Evolutionary conservation across 768 basidiomycete species (phyloP), one percentile per base, ranked within the genome.

Genomic region (Suillus lakei): DNA sequence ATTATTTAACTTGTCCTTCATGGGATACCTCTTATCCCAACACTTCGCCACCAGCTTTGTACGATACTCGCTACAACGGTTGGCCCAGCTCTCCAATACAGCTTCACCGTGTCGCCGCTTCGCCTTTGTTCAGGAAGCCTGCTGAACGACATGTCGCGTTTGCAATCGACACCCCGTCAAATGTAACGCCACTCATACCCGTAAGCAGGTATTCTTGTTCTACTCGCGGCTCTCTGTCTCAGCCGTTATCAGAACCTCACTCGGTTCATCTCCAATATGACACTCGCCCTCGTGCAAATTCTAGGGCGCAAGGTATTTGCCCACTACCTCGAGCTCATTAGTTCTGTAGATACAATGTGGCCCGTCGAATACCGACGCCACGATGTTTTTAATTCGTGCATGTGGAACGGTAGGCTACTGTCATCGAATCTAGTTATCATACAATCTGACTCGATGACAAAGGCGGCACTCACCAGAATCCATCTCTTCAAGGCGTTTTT

Each of bases 41-140:
- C 18, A 7, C 26, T 26, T 28, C 16, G 5, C 38, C 18, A 28
- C 18, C 18, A 10, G 58, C 36, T 6, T 34, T 50, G 18, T 59
- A 38, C 30, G 18, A 46, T 48, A 44, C 60, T 21, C 60, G 60
- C 18, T 61, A 64, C 26, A 3, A 34, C 3, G 59, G 64, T 15
- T 61, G 64, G 36, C 64, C 48, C 26, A 43, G 2, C 28, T 21
- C 61, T 34, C n/a, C 21, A 50, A 26, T 16, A 34, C 60, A 50
- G 23, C 36, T 61, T 16, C 64, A 43, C 9, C 13, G 23, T 23
- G n/a, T 61, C 34, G n/a, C n/a, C 34, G 26, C 15, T 18, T 8
- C n/a, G 32, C 48, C 26, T 10, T 30, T 36, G 36, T 36, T 9
- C 32, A 64, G 21, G 16, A 48, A 58, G 36, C 56, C 5, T 7